Percentiles rank a stretch among this genome's conserved stretches.
Evolutionary conservation across 257 asterid species (phyloP).

Genomic region (Thymus mandschuricus): DNA sequence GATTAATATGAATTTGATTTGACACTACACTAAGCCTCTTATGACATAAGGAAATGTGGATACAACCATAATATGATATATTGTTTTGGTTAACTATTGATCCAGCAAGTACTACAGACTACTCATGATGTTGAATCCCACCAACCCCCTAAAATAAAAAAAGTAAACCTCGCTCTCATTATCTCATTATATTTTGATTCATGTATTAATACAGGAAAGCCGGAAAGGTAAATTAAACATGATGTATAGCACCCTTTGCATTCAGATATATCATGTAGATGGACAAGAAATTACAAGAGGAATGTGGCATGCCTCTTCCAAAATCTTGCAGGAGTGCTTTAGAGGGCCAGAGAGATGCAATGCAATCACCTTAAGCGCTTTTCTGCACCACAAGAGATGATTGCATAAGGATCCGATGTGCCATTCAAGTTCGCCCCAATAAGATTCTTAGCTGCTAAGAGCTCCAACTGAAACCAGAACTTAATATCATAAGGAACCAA

Average conservation of each 20-base stretch:
- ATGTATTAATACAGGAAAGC: background rate
- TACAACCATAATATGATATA: too few species aligned
- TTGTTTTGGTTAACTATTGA: too few species aligned
- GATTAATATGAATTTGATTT: too few species aligned
- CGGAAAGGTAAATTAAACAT: background rate
- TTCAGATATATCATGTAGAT: background rate
- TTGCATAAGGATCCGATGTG: constrained; percentile 93
- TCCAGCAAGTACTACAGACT: too few species aligned
- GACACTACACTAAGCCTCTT: too few species aligned
- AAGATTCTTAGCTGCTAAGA: constrained; percentile 93
- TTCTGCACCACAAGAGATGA: constrained; percentile 78
- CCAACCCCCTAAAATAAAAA: too few species aligned
- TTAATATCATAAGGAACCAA: constrained; percentile 20
- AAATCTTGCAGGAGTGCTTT: constrained; percentile 25
- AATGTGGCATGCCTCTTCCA: constrained; percentile 27
- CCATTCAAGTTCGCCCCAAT: constrained; percentile 81
- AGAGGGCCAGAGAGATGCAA: constrained; percentile 38
- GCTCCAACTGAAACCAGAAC: constrained; percentile 72
- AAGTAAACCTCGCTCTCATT: too few species aligned
- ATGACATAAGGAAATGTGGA: too few species aligned
- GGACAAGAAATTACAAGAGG: constrained; percentile 29
- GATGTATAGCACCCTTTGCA: constrained; percentile 12
- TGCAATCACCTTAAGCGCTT: constrained; percentile 84
- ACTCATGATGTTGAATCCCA: too few species aligned
- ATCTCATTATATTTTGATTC: too few species aligned